Evolutionary conservation across 768 basidiomycete genomes (phyloP).

Genomic region (Strobilomyces echinocephalus): DNA sequence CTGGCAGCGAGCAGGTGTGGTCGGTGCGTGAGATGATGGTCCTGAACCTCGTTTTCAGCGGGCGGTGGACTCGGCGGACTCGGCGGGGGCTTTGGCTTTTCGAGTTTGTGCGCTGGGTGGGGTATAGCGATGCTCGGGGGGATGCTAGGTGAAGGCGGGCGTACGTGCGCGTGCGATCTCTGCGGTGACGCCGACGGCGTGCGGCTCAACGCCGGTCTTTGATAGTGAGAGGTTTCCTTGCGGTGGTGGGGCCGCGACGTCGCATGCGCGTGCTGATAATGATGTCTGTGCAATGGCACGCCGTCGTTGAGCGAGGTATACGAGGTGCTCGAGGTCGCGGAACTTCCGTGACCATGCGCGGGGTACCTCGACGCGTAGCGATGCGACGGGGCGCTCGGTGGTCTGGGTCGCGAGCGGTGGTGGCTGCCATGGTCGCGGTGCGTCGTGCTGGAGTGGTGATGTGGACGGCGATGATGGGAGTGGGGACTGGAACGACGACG

Average conservation of each 20-base stretch:
- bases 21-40: conserved; percentile 6
- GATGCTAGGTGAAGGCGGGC: neutral
- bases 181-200: conserved; percentile 10
- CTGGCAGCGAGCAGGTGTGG: conserved; percentile 7
- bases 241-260: conserved; percentile 12
- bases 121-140: neutral
- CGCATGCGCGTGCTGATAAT: conserved; percentile 7
- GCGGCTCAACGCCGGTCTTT: neutral
- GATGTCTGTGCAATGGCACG: conserved; percentile 10
- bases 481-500: conserved; percentile 5
- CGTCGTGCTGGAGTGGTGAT: conserved; percentile 5
- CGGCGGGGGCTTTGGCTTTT: conserved; percentile 2
- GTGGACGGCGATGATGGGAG: neutral
- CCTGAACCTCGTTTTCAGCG: conserved; percentile 11
- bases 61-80: neutral
- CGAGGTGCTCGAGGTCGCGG: conserved; percentile 18
- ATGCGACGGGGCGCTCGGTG: conserved; percentile 30
- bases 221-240: conserved; percentile 3
- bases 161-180: conserved; percentile 17
- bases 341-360: conserved; percentile 24
- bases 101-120: neutral
- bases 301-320: conserved; percentile 19
- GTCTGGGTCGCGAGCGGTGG: conserved; percentile 25
- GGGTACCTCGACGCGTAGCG: conserved; percentile 25
- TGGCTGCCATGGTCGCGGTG: conserved; percentile 12